A percentile compares a stretch with the other conserved stretches of the same genome.
Conservation (phyloP, 345 rosid genomes). For the Murraya paniculata region DNA sequence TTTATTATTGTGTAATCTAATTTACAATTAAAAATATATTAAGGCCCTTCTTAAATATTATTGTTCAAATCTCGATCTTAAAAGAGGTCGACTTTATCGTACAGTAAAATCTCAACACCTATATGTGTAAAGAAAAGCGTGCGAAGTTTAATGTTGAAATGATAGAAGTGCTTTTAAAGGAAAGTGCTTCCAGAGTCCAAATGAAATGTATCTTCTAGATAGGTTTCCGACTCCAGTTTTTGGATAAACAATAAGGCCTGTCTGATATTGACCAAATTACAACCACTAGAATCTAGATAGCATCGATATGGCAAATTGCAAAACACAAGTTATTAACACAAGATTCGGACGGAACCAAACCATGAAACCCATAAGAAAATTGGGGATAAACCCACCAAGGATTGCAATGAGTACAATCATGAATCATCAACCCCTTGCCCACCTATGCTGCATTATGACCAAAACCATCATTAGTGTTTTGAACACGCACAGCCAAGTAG, state of each 20-base stretch:
- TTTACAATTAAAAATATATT: too few relatives aligned
- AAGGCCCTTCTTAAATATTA: too few relatives aligned
- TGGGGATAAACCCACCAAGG: too few relatives aligned
- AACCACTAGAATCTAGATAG: not conserved
- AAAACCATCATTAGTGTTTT: not conserved
- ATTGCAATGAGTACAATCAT: not conserved
- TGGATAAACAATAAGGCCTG: not conserved
- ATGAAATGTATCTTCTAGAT: not conserved
- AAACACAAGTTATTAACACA: not conserved
- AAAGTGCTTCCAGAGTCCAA: not conserved
- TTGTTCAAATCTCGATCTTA: too few relatives aligned
- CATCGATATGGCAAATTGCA: not conserved
- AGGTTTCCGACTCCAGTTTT: not conserved
- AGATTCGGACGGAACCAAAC: too few relatives aligned
- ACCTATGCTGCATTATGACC: not conserved
- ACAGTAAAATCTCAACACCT: too few relatives aligned
- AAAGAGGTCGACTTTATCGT: too few relatives aligned
- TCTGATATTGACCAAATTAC: not conserved
- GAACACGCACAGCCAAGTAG: not conserved
- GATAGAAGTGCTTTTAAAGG: not conserved
- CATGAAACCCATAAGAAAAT: too few relatives aligned
- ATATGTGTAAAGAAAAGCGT: too few relatives aligned
- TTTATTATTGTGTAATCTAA: too few relatives aligned
- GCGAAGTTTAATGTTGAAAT: not conserved
- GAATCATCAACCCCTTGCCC: not conserved